A percentile compares a stretch with the other conserved stretches of the same genome.
Evolutionary conservation across 805 yeast genomes (phyloP).

Genomic region (Teunomyces kruisii): DNA sequence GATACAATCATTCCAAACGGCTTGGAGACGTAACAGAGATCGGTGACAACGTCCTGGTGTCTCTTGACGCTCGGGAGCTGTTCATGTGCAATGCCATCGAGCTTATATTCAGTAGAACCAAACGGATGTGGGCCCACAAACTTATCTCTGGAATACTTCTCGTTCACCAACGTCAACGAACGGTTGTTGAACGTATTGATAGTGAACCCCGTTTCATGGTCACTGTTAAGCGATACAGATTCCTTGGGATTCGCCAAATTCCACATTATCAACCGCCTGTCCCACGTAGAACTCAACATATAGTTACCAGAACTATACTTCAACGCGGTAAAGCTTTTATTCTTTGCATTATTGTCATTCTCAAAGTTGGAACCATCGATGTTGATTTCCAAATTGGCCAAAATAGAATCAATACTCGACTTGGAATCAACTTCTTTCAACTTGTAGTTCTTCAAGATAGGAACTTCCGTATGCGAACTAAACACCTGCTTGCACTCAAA

Average conservation of each 20-base stretch:
- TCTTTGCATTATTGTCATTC: constrained; percentile 1
- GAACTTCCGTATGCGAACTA: constrained; percentile 17
- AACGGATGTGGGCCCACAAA: not conserved
- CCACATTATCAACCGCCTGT: constrained; percentile 30
- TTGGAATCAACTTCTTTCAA: constrained; percentile 21
- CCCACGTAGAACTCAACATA: constrained; percentile 25
- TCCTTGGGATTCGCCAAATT: constrained; percentile 15
- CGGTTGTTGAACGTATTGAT: constrained; percentile 28
- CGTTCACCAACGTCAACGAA: constrained; percentile 40
- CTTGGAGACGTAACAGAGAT: constrained; percentile 41
- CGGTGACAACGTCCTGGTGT: constrained; percentile 54
- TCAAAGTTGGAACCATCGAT: constrained; percentile 13
- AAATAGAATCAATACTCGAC: constrained; percentile 15
- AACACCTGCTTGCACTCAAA: constrained; percentile 50
- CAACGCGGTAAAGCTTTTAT: constrained; percentile 15
- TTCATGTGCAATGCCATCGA: constrained; percentile 26
- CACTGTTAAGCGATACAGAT: constrained; percentile 16
- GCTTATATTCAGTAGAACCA: constrained; percentile 3
- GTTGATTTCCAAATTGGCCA: constrained; percentile 18
- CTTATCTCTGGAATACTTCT: constrained; percentile 21
- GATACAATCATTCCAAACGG: constrained; percentile 64
- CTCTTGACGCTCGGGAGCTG: constrained; percentile 43
- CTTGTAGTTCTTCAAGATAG: constrained; percentile 23
- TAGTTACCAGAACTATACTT: constrained; percentile 10
- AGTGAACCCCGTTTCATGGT: constrained; percentile 18